Evolutionary conservation across 2,329 filamentous ascomycete species (phyloP), one percentile per base, ranked within the genome.

Genomic region (Trichoderma arundinaceum): DNA sequence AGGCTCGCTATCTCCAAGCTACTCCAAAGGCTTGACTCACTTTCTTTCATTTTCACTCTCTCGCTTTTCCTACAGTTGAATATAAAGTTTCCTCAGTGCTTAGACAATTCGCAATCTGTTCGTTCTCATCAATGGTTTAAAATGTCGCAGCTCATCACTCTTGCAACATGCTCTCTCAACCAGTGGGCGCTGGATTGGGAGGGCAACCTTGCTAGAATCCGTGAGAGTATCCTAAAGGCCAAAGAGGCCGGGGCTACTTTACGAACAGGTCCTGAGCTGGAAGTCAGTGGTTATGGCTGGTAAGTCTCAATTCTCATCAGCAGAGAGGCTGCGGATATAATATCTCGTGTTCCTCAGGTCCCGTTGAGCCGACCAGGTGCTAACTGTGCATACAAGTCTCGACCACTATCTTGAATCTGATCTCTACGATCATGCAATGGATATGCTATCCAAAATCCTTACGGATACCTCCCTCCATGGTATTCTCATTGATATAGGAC

Each of bases 191-290:
- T 65, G 22, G 56, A 65, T 22, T 60, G 80, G 88, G 19, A 85
- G 68, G 88, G 88, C 43, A 92, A 92, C 72, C 76, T 81, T 1
- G 80, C 83, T 56, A 81, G 89, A 17, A 90, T 91, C 68, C 82
- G 88, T 17, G 81, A 89, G 73, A 87, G 84, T 64, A 88, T 91
- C 70, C 79, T 77, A 41, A 70, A 77, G 32, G 87, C 89, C 17
- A 91, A 90, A 75, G 79, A 78, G 53, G 80, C 81, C 3, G 86
- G 87, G 32, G 88, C 88, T n/a, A 84, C 81, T 9, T 76, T 91
- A n/a, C 82, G 88, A 59, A 82, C 85, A 2, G 86, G 86, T 3
- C 86, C 83, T 1, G 86, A 81, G 86, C 76, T 84, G 17, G 82
- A 85, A 72, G 80, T 76, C 8, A 69, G 66, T 3, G 72, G 71